Percentiles rank a stretch among this genome's conserved stretches.
Conservation (phyloP, 1,284 basidiomycete genomes). For the Schizophyllum amplum region DNA sequence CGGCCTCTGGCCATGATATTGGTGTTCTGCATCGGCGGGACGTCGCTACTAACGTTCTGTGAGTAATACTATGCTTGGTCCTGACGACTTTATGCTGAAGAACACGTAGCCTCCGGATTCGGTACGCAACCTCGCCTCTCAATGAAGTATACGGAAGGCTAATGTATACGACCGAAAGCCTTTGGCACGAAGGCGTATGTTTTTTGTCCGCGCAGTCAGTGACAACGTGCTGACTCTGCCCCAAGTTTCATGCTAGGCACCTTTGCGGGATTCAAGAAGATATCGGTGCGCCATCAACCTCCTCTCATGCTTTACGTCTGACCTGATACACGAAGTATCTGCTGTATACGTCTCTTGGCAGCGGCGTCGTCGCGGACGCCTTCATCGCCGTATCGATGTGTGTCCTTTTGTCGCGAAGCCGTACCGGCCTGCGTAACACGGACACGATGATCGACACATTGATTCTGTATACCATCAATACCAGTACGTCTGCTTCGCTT, state of each 20-base stretch:
- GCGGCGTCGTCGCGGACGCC: conserved; percentile 16
- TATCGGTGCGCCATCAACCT: neutral
- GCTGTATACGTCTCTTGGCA: conserved; percentile 15
- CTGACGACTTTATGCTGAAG: neutral
- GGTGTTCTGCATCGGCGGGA: conserved; percentile 12
- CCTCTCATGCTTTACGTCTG: too few species aligned
- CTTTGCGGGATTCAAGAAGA: neutral
- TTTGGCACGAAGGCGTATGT: neutral
- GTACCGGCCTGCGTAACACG: conserved; percentile 19
- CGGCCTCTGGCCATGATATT: neutral
- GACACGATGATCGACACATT: conserved; percentile 22
- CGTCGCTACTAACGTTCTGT: neutral
- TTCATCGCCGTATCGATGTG: conserved; percentile 17
- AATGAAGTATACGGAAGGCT: neutral
- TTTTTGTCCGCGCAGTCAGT: too few species aligned
- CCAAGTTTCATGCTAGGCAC: neutral
- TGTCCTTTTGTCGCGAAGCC: conserved; percentile 11
- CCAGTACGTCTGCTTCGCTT: conserved; percentile 12
- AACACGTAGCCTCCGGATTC: neutral
- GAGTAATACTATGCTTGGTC: neutral
- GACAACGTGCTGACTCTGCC: too few species aligned
- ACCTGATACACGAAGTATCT: conserved; percentile 7
- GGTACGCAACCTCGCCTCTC: neutral
- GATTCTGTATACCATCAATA: conserved; percentile 24
- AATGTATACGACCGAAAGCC: neutral